phyloP scores from a whole-genome alignment of 306 rosid genomes.

The Dryas drummondii region DNA sequence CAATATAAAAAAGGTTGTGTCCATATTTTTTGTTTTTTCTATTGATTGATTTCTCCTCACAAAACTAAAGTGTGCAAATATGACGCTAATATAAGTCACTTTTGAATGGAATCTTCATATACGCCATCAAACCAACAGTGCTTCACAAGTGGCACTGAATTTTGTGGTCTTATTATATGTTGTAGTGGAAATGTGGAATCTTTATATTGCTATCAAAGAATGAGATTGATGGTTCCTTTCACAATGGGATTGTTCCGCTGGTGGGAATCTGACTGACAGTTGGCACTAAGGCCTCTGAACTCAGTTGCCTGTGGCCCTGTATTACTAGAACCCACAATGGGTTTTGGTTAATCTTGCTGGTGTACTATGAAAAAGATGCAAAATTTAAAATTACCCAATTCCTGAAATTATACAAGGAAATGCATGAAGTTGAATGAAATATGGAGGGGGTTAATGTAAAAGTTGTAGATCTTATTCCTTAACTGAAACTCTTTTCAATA shows the following conservation, averaged over 20 bases:
- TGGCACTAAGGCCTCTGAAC: neutral
- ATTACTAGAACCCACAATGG: neutral
- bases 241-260: too few relatives aligned
- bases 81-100: too few relatives aligned
- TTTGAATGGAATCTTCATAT: neutral
- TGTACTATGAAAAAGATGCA: too few relatives aligned
- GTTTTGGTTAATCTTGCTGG: neutral
- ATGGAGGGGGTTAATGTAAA: too few relatives aligned
- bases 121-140: neutral
- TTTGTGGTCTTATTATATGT: neutral
- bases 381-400: too few relatives aligned
- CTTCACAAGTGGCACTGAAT: too few relatives aligned
- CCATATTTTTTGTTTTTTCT: neutral
- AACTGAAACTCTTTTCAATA: neutral
- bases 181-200: neutral
- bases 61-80: too few relatives aligned
- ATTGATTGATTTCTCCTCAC: neutral
- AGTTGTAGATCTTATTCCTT: constrained; percentile 8
- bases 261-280: neutral
- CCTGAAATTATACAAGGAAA: too few relatives aligned
- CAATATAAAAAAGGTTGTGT: neutral
- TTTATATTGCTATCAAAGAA: neutral
- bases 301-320: neutral
- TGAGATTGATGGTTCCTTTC: too few relatives aligned
- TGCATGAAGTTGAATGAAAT: too few relatives aligned